A percentile compares a stretch with the other conserved stretches of the same genome.
These are phyloP conservation scores for Oehlia diaphana DNA, from an alignment of 192 early-diverging fungal species.

Conservation along the genomic window DNA sequence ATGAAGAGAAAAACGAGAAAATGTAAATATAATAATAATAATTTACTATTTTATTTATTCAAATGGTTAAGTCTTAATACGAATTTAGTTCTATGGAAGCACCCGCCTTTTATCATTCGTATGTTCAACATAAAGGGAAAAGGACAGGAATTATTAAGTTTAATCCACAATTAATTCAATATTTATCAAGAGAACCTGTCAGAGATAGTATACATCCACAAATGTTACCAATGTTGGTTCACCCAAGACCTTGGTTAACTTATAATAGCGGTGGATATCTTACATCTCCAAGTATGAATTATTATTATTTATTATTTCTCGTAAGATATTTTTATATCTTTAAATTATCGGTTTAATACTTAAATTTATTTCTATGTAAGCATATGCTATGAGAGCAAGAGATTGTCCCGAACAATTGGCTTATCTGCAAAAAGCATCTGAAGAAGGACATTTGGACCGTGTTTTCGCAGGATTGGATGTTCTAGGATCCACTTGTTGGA, in stretches of 20 bases:
- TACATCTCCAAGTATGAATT: constrained; percentile 55
- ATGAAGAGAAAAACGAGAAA: constrained; percentile 58
- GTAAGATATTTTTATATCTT: neutral
- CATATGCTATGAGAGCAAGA: constrained; percentile 66
- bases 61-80: neutral
- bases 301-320: neutral
- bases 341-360: neutral
- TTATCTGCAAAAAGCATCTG: constrained; percentile 79
- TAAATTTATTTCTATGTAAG: constrained; percentile 1
- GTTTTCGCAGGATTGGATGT: constrained; percentile 83
- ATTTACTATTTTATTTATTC: neutral
- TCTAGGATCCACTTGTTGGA: constrained; percentile 85
- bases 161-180: constrained; percentile 66
- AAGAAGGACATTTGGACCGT: constrained; percentile 63
- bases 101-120: constrained; percentile 79
- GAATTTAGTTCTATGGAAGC: constrained; percentile 51
- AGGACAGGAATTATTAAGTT: constrained; percentile 71
- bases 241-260: constrained; percentile 88
- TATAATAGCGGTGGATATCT: constrained; percentile 86
- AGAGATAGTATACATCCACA: constrained; percentile 65
- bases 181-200: constrained; percentile 61
- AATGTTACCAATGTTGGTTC: constrained; percentile 91
- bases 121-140: constrained; percentile 60
- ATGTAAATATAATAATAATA: constrained; percentile 36
- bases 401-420: constrained; percentile 69